phyloP scores from a whole-genome alignment of 1,139 yeast species.

The Candida sanyaensis region DNA sequence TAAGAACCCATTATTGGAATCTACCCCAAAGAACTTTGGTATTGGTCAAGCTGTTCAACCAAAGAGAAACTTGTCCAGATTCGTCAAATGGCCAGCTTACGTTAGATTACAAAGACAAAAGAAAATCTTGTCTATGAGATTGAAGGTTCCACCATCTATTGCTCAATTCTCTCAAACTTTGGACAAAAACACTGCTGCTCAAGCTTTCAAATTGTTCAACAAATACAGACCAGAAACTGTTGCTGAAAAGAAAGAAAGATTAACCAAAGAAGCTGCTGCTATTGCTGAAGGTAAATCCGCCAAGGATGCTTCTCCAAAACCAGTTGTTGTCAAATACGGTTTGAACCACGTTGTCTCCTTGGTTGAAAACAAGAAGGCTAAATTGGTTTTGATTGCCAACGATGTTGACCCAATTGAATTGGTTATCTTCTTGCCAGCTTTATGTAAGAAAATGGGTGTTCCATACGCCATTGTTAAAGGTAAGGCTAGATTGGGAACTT shows the following conservation, averaged over 20 bases:
- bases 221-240: constrained; percentile 98
- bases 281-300: constrained; percentile 96
- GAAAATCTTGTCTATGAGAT: constrained; percentile 91
- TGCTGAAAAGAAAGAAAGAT: constrained; percentile 98
- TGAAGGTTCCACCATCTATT: constrained; percentile 98
- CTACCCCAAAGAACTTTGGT: constrained; percentile 93
- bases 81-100: constrained; percentile 98
- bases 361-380: constrained; percentile 97
- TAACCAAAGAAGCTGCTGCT: constrained; percentile 98
- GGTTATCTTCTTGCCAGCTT: constrained; percentile 95
- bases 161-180: constrained; percentile 93
- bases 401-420: constrained; percentile 99
- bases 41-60: constrained; percentile 95
- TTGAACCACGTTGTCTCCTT: constrained; percentile 97
- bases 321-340: constrained; percentile 95
- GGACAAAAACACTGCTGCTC: constrained; percentile 98
- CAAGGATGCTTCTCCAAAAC: constrained; percentile 95
- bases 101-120: constrained; percentile 90
- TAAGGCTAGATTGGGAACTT: constrained; percentile 97
- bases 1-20: constrained; percentile 53
- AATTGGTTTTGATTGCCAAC: constrained; percentile 94
- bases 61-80: constrained; percentile 93
- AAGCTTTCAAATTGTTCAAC: constrained; percentile 94
- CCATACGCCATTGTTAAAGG: constrained; percentile 99
- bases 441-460: constrained; percentile 98